These are phyloP conservation scores for Gossypium bickii DNA, from an alignment of 345 rosid species.

Conservation along the genomic window DNA sequence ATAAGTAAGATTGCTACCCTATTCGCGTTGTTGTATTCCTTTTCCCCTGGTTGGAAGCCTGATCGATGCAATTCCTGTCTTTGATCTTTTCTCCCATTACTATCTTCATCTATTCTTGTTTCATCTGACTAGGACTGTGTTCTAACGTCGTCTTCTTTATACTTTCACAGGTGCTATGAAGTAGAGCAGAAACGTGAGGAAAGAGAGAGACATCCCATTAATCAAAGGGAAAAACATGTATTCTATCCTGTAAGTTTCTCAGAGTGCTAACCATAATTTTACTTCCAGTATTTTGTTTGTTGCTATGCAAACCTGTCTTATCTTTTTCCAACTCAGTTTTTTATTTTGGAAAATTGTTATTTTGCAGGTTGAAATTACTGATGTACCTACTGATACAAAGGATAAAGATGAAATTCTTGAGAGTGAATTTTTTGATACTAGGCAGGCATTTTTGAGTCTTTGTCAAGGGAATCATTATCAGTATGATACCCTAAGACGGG, in stretches of 20 bases:
- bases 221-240: conserved; percentile 67
- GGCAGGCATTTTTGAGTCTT: conserved; percentile 97
- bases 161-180: conserved; percentile 72
- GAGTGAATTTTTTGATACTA: conserved; percentile 96
- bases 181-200: conserved; percentile 81
- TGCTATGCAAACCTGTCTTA: conserved; percentile 8
- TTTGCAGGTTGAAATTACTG: conserved; percentile 59
- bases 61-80: not conserved
- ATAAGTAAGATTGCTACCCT: conserved; percentile 55
- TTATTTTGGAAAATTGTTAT: conserved; percentile 18
- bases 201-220: conserved; percentile 76
- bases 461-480: conserved; percentile 99
- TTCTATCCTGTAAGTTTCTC: conserved; percentile 64
- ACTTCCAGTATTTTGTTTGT: not conserved
- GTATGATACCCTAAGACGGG: conserved; percentile 94
- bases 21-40: not conserved
- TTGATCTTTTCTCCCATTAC: not conserved
- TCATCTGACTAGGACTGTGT: not conserved
- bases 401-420: conserved; percentile 97
- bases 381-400: conserved; percentile 72
- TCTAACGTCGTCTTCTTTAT: conserved; percentile 16
- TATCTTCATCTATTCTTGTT: not conserved
- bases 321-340: conserved; percentile 11
- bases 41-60: not conserved
- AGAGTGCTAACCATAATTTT: conserved; percentile 1